Evolutionary conservation across 768 basidiomycete species (phyloP).

Genomic region (Boletus rufocinnamomeus): DNA sequence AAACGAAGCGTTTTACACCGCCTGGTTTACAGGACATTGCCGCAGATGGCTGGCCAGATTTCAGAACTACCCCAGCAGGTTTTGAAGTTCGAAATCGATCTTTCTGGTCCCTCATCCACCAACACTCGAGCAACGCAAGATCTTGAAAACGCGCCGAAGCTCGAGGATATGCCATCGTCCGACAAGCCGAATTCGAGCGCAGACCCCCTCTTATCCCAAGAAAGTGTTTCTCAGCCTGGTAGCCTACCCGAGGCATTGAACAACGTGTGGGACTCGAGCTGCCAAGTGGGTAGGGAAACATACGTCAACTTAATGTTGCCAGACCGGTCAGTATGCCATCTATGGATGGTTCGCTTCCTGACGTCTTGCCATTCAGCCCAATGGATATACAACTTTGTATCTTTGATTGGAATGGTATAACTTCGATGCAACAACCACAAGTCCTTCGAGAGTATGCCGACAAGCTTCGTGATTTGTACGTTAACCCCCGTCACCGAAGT

Average conservation of each 20-base stretch:
- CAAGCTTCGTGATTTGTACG: slow-evolving; percentile 47
- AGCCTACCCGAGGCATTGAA: background rate
- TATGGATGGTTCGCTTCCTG: background rate
- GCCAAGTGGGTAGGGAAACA: slow-evolving; percentile 40
- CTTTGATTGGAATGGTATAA: slow-evolving; percentile 35
- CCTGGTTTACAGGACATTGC: slow-evolving; percentile 47
- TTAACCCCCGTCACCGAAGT: slow-evolving; percentile 5
- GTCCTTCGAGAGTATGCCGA: slow-evolving; percentile 44
- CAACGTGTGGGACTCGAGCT: slow-evolving; percentile 22
- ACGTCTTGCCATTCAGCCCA: slow-evolving; percentile 39
- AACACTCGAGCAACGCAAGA: background rate
- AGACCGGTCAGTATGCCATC: slow-evolving; percentile 45
- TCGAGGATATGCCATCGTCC: background rate
- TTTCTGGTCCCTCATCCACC: slow-evolving; percentile 10
- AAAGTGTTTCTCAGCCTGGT: background rate
- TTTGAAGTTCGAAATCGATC: slow-evolving; percentile 45
- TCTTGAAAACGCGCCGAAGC: background rate
- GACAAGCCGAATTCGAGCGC: background rate
- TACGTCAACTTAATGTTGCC: slow-evolving; percentile 56
- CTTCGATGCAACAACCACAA: slow-evolving; percentile 39
- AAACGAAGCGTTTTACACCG: slow-evolving; percentile 45
- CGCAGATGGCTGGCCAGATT: slow-evolving; percentile 11
- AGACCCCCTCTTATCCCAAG: background rate
- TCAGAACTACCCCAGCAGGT: slow-evolving; percentile 20
- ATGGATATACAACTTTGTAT: slow-evolving; percentile 58